Conservation (phyloP, 257 asterid genomes). For the Lycium barbarum region DNA sequence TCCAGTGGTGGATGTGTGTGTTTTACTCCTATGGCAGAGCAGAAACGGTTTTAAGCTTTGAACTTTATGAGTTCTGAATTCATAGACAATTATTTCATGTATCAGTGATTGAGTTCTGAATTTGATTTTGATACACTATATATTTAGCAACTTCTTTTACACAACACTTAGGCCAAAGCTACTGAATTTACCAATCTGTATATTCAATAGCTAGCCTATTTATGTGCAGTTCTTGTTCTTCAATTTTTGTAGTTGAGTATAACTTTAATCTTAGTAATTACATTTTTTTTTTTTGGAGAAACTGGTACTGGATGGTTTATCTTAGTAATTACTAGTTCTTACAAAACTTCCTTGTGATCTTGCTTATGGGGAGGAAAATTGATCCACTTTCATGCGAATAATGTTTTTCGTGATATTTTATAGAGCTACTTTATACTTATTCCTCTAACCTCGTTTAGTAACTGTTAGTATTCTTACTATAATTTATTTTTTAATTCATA, state of each 20-base stretch:
- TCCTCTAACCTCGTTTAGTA: neutral
- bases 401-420: neutral
- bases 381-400: neutral
- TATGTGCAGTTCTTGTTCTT: neutral
- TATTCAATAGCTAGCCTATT: neutral
- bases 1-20: neutral
- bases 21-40: neutral
- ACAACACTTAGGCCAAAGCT: neutral
- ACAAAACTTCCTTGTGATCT: neutral
- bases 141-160: too few relatives aligned
- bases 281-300: too few relatives aligned
- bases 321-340: neutral
- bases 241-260: neutral
- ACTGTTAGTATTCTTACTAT: neutral
- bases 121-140: neutral
- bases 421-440: neutral
- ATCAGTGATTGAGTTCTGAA: neutral
- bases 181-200: neutral
- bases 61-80: neutral
- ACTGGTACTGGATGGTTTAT: neutral
- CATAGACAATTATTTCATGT: neutral
- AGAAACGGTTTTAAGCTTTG: neutral
- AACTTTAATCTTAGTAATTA: neutral
- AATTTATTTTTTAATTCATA: neutral
- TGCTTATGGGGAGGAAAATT: neutral